phyloP scores from a whole-genome alignment of 331 rosid genomes.

The Malus hybrid region DNA sequence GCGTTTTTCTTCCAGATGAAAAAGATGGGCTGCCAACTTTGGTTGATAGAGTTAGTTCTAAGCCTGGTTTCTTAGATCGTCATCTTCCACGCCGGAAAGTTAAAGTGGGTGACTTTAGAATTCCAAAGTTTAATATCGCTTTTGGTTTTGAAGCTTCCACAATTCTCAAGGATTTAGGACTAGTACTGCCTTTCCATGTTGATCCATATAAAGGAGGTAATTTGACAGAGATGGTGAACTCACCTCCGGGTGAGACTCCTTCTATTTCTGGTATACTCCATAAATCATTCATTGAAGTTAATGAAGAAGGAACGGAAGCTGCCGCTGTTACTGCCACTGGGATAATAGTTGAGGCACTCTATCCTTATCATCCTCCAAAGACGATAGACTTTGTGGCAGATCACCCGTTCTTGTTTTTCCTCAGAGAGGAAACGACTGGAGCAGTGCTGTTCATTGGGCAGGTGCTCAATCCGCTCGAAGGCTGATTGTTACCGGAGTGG shows the following conservation, averaged over 20 bases:
- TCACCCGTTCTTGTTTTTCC: slow-evolving; percentile 4
- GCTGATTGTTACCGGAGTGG: too few relatives aligned
- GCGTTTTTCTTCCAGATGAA: slow-evolving; percentile 60
- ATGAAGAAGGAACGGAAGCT: slow-evolving; percentile 10
- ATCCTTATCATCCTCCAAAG: too few relatives aligned
- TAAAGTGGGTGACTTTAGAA: slow-evolving; percentile 48
- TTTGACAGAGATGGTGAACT: slow-evolving; percentile 63
- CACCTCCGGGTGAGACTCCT: slow-evolving; percentile 18
- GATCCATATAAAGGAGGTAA: slow-evolving; percentile 19
- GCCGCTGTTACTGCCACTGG: neutral
- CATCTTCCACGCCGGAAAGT: slow-evolving; percentile 29
- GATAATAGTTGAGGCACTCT: accelerated
- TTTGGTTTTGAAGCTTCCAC: slow-evolving; percentile 38
- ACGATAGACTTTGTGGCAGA: slow-evolving; percentile 8
- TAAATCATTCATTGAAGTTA: neutral
- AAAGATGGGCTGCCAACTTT: slow-evolving; percentile 57
- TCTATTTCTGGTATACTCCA: slow-evolving; percentile 41
- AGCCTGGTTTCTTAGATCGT: slow-evolving; percentile 39
- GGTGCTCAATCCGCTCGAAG: too few relatives aligned
- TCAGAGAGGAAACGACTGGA: too few relatives aligned
- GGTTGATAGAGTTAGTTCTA: slow-evolving; percentile 49
- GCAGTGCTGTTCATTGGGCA: too few relatives aligned
- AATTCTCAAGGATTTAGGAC: slow-evolving; percentile 42
- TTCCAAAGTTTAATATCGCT: slow-evolving; percentile 62
- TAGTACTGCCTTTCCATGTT: slow-evolving; percentile 39